Evolutionary conservation across 345 rosid species (phyloP).

Genomic region (Zanthoxylum bungeanum): DNA sequence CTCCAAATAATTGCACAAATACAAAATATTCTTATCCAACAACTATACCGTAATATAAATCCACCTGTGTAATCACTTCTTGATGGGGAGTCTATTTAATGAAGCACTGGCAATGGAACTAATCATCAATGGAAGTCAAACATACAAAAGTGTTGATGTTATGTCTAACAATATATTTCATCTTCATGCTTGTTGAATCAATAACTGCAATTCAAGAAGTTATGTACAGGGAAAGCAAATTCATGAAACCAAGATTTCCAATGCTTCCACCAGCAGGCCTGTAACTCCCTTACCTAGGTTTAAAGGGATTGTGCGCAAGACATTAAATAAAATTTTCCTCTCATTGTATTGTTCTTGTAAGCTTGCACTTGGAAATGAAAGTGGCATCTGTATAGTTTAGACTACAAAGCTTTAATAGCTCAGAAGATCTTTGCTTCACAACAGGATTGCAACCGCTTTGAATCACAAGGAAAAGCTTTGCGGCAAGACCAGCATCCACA

Average conservation of each 20-base stretch:
- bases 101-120: constrained; percentile 16
- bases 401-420: constrained; percentile 58
- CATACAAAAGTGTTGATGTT: constrained; percentile 14
- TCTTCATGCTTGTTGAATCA: constrained; percentile 31
- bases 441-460: constrained; percentile 66
- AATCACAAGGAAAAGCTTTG: constrained; percentile 59
- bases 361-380: constrained; percentile 71
- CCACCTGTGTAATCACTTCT: constrained; percentile 19
- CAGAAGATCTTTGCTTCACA: constrained; percentile 56
- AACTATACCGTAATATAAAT: constrained; percentile 20
- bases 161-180: too few species aligned
- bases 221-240: constrained; percentile 30
- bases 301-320: constrained; percentile 1
- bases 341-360: constrained; percentile 60
- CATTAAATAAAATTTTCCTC: background rate
- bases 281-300: background rate
- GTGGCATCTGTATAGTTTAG: constrained; percentile 57
- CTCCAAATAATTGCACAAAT: constrained; percentile 14
- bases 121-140: constrained; percentile 2
- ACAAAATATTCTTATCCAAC: constrained; percentile 21
- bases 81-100: constrained; percentile 24
- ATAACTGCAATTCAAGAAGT: constrained; percentile 25
- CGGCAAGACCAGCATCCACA: constrained; percentile 62
- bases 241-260: constrained; percentile 17
- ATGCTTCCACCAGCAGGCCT: constrained; percentile 11